Evolutionary conservation across 805 yeast genomes (phyloP), one percentile per base, ranked within the genome.

Genomic region (Spathaspora arborariae): DNA sequence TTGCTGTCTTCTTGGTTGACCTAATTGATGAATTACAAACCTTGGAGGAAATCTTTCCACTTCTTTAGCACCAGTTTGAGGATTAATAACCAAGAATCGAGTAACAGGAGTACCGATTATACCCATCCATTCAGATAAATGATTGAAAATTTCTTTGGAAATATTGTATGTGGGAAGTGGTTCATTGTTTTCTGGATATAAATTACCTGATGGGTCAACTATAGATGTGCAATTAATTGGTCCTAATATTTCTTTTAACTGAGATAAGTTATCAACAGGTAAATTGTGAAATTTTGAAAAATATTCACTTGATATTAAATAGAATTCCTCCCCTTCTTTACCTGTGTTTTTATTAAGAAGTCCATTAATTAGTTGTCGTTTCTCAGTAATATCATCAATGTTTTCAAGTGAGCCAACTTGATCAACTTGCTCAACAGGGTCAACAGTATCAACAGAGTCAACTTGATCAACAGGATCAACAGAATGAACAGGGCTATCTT

Each of bases 61-160:
- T 16, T 54, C 62, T 21, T 50, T 53, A 9, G 50, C 47, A n/a
- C 67, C 70, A 2, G 63, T 57, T 15, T 53, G 54, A 2, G 51
- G 51, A 45, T 65, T 60, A 2, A 54, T 39, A 5, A 64, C 47
- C 4, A 70, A 45, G 19, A 59, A 57, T 42, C 76, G 60, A 5
- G 64, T 49, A 8, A 70, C 64, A 1, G 74, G 71, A 6, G 50
- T 58, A 0, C 74, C 72, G 1, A 62, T 56, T 19, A 78, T 43
- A 0, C 85, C 86, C 59, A 81, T 83, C 82, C 85, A 79, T 26
- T 69, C 66, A 1, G 58, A 61, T 8, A 84, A 59, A 48, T 67
- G 56, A 2, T 67, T 55, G 52, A 79, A 83, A 2, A 76, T 68
- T 4, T 65, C 60, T 5, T 74, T 75, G 0, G 79, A 64, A 0